Conservation (phyloP, 208 protist species). For the Leishmania guyanensis region DNA sequence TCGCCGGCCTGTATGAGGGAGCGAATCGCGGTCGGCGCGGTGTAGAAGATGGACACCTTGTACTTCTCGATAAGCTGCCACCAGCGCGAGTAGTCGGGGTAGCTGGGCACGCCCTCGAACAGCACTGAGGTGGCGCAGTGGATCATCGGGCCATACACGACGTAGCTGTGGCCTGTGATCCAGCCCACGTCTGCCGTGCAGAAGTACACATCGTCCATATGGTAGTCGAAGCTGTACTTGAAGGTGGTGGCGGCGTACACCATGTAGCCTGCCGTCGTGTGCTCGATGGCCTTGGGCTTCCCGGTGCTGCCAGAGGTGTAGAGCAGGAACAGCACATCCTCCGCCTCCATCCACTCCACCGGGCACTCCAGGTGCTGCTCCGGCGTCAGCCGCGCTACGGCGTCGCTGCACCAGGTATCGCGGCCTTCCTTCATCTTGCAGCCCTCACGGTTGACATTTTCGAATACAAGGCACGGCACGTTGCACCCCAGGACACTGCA, state of each 20-base stretch:
- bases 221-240: constrained; percentile 96
- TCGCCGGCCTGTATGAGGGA: constrained; percentile 82
- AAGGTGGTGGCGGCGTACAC: constrained; percentile 93
- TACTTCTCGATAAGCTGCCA: constrained; percentile 96
- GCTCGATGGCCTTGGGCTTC: constrained; percentile 96
- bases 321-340: constrained; percentile 97
- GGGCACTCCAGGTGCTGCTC: constrained; percentile 52
- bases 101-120: constrained; percentile 95
- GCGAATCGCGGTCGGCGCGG: constrained; percentile 96
- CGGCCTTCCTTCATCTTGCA: constrained; percentile 61
- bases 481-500: constrained; percentile 31
- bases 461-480: constrained; percentile 54
- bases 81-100: constrained; percentile 85
- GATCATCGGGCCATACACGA: constrained; percentile 97
- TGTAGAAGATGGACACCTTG: constrained; percentile 97
- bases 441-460: constrained; percentile 48
- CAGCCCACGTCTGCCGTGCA: constrained; percentile 93
- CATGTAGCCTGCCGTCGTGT: constrained; percentile 95
- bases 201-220: constrained; percentile 95
- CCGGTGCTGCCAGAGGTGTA: constrained; percentile 98
- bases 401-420: constrained; percentile 81
- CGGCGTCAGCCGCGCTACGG: constrained; percentile 31
- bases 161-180: constrained; percentile 98
- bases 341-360: constrained; percentile 91
- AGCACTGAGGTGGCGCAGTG: constrained; percentile 96